Conservation (phyloP, 23 red algal genomes). For the Cyanidioschyzon merolae region DNA sequence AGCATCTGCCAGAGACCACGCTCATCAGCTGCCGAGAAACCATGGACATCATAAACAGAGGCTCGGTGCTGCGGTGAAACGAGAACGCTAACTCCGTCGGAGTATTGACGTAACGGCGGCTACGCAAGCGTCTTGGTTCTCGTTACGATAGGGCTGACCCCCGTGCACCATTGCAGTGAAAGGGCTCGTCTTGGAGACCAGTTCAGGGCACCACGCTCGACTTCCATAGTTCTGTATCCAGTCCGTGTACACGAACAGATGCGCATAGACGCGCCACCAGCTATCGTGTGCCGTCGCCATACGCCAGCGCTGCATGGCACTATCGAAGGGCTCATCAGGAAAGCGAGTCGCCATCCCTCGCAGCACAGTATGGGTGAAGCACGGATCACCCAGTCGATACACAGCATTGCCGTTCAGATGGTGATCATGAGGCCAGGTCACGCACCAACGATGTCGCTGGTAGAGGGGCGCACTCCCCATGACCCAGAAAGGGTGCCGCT, state of each 20-base stretch:
- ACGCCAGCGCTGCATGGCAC: conserved; percentile 7
- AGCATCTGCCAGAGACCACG: too few species aligned
- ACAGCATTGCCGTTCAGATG: conserved; percentile 3
- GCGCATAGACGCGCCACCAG: conserved; percentile 9
- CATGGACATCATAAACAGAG: too few species aligned
- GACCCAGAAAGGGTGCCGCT: neutral
- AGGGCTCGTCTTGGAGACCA: neutral
- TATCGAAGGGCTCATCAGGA: neutral
- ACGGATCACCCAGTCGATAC: neutral
- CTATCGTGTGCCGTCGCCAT: neutral
- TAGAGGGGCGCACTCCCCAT: neutral
- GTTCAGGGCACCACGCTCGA: conserved; percentile 7
- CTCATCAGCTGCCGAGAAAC: too few species aligned
- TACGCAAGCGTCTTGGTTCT: neutral
- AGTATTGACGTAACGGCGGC: too few species aligned
- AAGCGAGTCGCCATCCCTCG: neutral
- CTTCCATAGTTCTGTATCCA: conserved; percentile 8
- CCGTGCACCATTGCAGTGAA: conserved; percentile 1
- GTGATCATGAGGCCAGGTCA: neutral
- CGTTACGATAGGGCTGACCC: neutral
- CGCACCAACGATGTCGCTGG: neutral
- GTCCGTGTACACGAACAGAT: conserved; percentile 14
- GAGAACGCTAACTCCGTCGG: too few species aligned
- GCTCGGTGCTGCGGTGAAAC: too few species aligned
- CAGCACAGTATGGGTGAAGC: neutral